Percentiles rank a stretch among this genome's conserved stretches.
phyloP scores from a whole-genome alignment of 225 moss, liverwort and hornwort species.

The Physcomitrellopsis africana region DNA sequence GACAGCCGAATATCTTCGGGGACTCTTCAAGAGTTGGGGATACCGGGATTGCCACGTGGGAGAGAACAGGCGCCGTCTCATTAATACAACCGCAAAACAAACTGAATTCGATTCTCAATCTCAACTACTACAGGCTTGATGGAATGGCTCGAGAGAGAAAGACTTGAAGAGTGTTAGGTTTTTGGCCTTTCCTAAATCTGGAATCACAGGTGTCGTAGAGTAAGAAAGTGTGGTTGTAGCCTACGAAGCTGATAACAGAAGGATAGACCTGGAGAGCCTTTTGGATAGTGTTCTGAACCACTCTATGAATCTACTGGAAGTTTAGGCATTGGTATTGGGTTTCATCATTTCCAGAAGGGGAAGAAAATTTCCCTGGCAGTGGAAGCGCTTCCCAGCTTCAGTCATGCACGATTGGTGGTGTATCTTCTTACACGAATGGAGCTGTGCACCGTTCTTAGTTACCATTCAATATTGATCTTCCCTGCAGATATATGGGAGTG shows the following conservation, averaged over 20 bases:
- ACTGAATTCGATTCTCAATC: not conserved
- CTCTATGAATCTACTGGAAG: conserved; percentile 5
- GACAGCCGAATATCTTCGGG: conserved; percentile 37
- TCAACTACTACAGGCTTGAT: conserved; percentile 33
- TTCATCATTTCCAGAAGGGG: conserved; percentile 14
- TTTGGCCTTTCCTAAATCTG: conserved; percentile 18
- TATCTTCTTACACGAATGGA: conserved; percentile 29
- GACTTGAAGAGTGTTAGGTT: conserved; percentile 3
- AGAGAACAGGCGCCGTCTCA: conserved; percentile 57
- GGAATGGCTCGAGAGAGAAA: conserved; percentile 13
- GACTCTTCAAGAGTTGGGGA: conserved; percentile 47
- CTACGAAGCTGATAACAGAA: conserved; percentile 19
- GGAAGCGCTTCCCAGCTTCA: conserved; percentile 11
- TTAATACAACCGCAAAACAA: conserved; percentile 17
- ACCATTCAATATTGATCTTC: conserved; percentile 32
- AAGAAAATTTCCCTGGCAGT: not conserved
- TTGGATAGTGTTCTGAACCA: conserved; percentile 26
- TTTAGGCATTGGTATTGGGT: conserved; percentile 14
- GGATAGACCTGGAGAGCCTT: conserved; percentile 25
- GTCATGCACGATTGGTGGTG: conserved; percentile 16
- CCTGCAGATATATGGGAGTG: conserved; percentile 29
- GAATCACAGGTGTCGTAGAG: conserved; percentile 22
- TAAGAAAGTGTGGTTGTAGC: conserved; percentile 15
- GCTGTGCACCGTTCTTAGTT: conserved; percentile 11
- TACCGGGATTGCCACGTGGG: conserved; percentile 44